phyloP scores from a whole-genome alignment of 192 early-diverging fungal species.

The Mortierella antarctica region DNA sequence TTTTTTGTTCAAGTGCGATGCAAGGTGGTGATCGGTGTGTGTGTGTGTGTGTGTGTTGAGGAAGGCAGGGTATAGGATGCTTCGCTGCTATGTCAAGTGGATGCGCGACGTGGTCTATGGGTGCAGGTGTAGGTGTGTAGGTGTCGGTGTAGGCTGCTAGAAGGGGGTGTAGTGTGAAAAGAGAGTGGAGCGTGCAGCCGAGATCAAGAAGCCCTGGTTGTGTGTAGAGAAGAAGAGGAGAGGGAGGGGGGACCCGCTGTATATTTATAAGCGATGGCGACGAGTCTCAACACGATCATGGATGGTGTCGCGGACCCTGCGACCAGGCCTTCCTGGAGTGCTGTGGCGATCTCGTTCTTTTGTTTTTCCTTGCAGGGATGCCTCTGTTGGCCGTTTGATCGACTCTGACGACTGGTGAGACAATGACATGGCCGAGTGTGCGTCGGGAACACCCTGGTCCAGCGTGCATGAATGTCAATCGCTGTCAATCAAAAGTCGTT shows the following conservation, averaged over 20 bases:
- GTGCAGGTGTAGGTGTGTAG: neutral
- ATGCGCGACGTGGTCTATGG: neutral
- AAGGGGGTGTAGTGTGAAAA: neutral
- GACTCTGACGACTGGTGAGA: neutral
- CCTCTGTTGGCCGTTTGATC: neutral
- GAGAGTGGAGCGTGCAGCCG: neutral
- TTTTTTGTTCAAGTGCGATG: too few species aligned
- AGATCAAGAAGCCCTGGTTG: neutral
- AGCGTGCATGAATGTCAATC: too few species aligned
- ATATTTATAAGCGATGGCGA: slow-evolving; percentile 11
- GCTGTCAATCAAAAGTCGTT: too few species aligned
- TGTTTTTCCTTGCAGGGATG: neutral
- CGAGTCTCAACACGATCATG: too few species aligned
- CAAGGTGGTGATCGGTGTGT: neutral
- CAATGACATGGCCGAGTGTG: too few species aligned
- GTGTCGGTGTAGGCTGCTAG: too few species aligned
- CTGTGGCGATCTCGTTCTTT: neutral
- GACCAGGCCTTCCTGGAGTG: neutral
- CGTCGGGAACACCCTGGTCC: too few species aligned
- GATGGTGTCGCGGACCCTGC: neutral
- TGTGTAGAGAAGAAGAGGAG: slow-evolving; percentile 9
- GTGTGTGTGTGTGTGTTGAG: neutral
- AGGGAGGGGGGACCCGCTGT: neutral
- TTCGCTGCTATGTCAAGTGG: too few species aligned
- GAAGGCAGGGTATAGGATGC: too few species aligned